phyloP scores from a whole-genome alignment of 108 stramenopile species.

The Nitzschia inconspicua region DNA sequence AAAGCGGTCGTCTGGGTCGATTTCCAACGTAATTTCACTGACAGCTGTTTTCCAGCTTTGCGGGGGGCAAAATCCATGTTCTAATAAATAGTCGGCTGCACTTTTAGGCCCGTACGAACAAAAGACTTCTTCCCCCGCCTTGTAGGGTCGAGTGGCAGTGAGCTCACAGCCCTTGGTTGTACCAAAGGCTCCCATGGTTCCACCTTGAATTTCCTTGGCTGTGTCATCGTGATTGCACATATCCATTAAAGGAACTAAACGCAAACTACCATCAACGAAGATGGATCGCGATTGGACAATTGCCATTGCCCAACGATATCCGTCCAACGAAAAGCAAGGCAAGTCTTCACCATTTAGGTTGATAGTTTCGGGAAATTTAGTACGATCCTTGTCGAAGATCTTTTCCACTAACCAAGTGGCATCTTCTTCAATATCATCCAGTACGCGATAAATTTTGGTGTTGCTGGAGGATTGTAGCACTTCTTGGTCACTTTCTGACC shows the following conservation, averaged over 20 bases:
- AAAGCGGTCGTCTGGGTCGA: slow-evolving; percentile 78
- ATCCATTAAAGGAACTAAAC: slow-evolving; percentile 81
- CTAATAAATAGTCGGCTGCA: slow-evolving; percentile 86
- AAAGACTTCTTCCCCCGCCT: slow-evolving; percentile 64
- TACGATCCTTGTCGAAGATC: slow-evolving; percentile 51
- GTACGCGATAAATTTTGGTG: slow-evolving; percentile 69
- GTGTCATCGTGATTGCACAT: slow-evolving; percentile 82
- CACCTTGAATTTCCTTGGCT: slow-evolving; percentile 49
- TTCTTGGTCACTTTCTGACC: slow-evolving; percentile 82
- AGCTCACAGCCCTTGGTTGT: slow-evolving; percentile 68
- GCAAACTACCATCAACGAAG: slow-evolving; percentile 83
- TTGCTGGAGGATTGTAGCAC: slow-evolving; percentile 68
- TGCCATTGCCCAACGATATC: slow-evolving; percentile 85
- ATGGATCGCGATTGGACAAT: slow-evolving; percentile 70
- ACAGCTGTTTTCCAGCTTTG: slow-evolving; percentile 58
- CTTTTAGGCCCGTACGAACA: slow-evolving; percentile 89
- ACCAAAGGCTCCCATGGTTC: slow-evolving; percentile 65
- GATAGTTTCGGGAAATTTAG: slow-evolving; percentile 57
- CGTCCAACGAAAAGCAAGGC: slow-evolving; percentile 61
- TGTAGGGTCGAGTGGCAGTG: slow-evolving; percentile 31
- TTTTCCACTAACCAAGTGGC: slow-evolving; percentile 63
- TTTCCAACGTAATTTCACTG: slow-evolving; percentile 67
- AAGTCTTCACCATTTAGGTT: slow-evolving; percentile 26
- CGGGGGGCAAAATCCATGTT: slow-evolving; percentile 83
- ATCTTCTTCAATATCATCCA: slow-evolving; percentile 88